Evolutionary conservation across 805 yeast genomes (phyloP), one percentile per base, ranked within the genome.

Genomic region (Saccharomyces eubayanus): DNA sequence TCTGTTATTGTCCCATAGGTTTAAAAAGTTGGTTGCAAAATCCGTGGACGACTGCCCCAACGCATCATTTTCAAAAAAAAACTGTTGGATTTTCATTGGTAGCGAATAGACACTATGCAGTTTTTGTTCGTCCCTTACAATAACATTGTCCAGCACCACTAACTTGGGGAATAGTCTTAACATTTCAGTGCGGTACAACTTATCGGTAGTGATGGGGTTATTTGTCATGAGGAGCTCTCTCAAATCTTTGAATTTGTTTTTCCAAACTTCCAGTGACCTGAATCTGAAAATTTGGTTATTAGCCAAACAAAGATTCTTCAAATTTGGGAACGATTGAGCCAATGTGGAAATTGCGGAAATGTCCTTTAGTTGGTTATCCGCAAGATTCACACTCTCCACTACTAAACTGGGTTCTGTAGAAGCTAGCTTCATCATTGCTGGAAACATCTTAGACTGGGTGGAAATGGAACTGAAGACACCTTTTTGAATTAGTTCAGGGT

Each of bases 341-440:
- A 94, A 72, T 1, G 89, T 74, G 0, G 84, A 72, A 28, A 91
- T 74, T 14, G 77, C 70, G 36, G 75, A 64, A 41, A 88, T 76
- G 62, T 89, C 96, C 28, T 72, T 70, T 43, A 94, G 69, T 53
- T 77, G 76, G 67, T 94, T 87, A 53, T 74, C 74, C 21, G 91
- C 80, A 36, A 89, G 68, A 67, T 84, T 87, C 6, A 91, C 80
- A 54, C 89, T 84, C 30, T 83, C 85, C 3, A 90, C 85, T 6
- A 65, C 65, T 27, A 71, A 62, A 31, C 65, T 62, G 1, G 68
- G 66, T 28, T 80, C 82, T 51, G 80, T 80, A 3, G 74, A 71
- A 1, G 96, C 96, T 8, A 92, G 70, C 65, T 85, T 87, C 86
- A 92, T 81, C 59, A 94, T 72, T 0, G 98, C 98, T 10, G 89